Evolutionary conservation across 2,329 filamentous ascomycete genomes (phyloP), one percentile per base, ranked within the genome.

Genomic region (Apiospora hydei): DNA sequence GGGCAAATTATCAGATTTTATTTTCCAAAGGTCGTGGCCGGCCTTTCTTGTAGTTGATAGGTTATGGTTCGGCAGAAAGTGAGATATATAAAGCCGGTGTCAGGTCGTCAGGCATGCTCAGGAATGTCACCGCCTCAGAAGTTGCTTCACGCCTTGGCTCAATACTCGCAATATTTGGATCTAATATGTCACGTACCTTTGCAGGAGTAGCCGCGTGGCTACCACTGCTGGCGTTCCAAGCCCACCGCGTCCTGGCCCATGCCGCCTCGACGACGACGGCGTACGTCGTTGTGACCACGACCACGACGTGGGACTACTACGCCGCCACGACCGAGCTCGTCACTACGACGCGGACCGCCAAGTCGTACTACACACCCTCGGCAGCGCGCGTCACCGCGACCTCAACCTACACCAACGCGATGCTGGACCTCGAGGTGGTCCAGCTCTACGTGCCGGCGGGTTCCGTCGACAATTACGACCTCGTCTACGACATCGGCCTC

Each of bases 381-480:
- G 43, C 66, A 43, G 43, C 43, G n/a, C 53, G 18, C 30, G 43
- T 43, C 43, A 34, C 24, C 41, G 66, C 66, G 43, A 68, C 43
- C 41, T 68, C 66, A 43, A 47, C 66, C 4, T 68, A 47, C 66
- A 68, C 66, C 66, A 68, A 68, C 66, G 24, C 43, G 14, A 21
- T 34, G 24, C 30, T 21, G 3, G 43, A 68, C 30, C 7, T 68
- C 66, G 66, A 68, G 43, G 43, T 68, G 1, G 43, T 68, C 43
- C 24, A 44, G 24, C 66, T 68, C 43, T 68, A 68, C 66, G 14
- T 47, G 43, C 41, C 43, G 66, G 10, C 66, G 66, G 66, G 41
- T 24, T 68, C 66, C 5, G 43, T 68, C 16, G 41, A 30, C n/a
- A 43, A 47, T 24, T 30, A 26, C 13, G 14, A 68, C 24, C 66